phyloP scores from a whole-genome alignment of 345 rosid species.

The Citrus maxima region DNA sequence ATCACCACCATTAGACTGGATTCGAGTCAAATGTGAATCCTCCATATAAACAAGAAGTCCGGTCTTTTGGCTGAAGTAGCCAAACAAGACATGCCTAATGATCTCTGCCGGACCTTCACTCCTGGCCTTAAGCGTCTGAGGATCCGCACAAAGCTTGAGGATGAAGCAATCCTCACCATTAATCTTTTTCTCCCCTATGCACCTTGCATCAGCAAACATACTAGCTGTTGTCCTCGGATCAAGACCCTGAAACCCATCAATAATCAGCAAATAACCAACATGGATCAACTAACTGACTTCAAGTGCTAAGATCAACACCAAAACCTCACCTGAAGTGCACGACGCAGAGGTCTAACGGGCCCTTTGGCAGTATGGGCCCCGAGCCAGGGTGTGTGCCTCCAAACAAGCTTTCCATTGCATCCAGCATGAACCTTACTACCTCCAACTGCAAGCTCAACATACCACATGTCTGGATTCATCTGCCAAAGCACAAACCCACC shows the following conservation, averaged over 20 bases:
- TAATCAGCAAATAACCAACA: neutral
- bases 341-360: constrained; percentile 85
- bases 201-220: constrained; percentile 80
- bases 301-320: neutral
- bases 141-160: constrained; percentile 72
- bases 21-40: constrained; percentile 83
- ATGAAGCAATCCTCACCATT: constrained; percentile 91
- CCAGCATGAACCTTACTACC: constrained; percentile 90
- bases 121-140: constrained; percentile 69
- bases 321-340: constrained; percentile 74
- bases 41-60: constrained; percentile 85
- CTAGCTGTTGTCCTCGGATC: constrained; percentile 84
- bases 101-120: constrained; percentile 94
- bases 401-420: constrained; percentile 84
- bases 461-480: constrained; percentile 97
- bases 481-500: constrained; percentile 97
- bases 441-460: constrained; percentile 86
- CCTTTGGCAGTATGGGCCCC: constrained; percentile 90
- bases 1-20: constrained; percentile 76
- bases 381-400: constrained; percentile 96
- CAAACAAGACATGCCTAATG: constrained; percentile 77
- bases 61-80: constrained; percentile 89
- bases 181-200: constrained; percentile 77
- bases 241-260: constrained; percentile 56
- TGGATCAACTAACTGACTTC: neutral